Conservation (phyloP, 129 eudicot species). For the Cynara cardunculus region DNA sequence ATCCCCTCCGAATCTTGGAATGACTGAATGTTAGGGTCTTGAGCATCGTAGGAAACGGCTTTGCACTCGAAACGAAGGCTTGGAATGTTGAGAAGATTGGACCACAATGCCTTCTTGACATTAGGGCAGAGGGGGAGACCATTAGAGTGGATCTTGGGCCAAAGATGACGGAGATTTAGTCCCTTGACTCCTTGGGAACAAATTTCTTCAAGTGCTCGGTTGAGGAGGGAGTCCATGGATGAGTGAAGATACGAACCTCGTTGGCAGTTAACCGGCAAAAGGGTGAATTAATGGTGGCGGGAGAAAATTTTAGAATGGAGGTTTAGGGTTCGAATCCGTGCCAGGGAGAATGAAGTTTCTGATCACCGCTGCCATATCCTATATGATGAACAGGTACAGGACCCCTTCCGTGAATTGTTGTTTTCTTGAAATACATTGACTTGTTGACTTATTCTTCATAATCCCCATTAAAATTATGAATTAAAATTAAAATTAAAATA, state of each 20-base stretch:
- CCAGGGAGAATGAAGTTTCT: neutral
- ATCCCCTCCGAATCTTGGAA: constrained; percentile 51
- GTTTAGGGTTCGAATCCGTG: constrained; percentile 12
- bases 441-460: too few relatives aligned
- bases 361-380: neutral
- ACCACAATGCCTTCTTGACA: constrained; percentile 73
- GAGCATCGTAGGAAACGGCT: constrained; percentile 24
- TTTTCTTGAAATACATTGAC: too few relatives aligned
- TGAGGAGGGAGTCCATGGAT: constrained; percentile 61
- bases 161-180: constrained; percentile 40
- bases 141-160: constrained; percentile 45
- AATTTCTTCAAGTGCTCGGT: constrained; percentile 70
- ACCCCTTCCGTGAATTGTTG: too few relatives aligned
- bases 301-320: neutral
- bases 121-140: constrained; percentile 45
- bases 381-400: too few relatives aligned
- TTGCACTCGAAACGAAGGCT: constrained; percentile 40
- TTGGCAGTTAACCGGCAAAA: constrained; percentile 1
- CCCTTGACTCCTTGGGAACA: constrained; percentile 60
- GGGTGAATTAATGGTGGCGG: neutral
- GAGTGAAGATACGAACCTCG: constrained; percentile 16
- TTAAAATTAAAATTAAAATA: too few relatives aligned
- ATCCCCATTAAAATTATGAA: too few relatives aligned
- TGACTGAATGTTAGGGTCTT: constrained; percentile 28
- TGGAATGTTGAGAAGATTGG: constrained; percentile 50